Evolutionary conservation across 345 rosid species (phyloP).

Genomic region (Citrus sp.): DNA sequence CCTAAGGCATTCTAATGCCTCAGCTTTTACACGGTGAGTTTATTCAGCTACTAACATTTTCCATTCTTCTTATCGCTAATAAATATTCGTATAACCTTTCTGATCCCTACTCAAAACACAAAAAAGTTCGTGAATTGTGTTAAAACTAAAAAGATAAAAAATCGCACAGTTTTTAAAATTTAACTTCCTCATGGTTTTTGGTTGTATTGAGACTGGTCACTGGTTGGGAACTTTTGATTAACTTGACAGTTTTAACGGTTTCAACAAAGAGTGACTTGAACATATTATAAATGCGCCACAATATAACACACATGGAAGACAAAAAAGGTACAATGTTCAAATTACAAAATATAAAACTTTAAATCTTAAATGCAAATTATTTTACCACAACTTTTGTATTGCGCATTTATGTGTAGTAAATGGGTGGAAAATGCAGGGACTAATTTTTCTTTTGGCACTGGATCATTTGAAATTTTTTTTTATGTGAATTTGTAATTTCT

Average conservation of each 20-base stretch:
- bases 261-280: background rate
- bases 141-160: background rate
- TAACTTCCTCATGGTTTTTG: background rate
- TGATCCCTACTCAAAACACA: background rate
- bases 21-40: constrained; percentile 79
- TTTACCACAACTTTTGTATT: background rate
- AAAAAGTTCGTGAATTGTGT: background rate
- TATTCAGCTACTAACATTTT: background rate
- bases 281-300: background rate
- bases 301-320: background rate
- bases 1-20: constrained; percentile 74
- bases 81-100: background rate
- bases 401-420: background rate
- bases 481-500: constrained; percentile 6
- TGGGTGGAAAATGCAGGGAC: no score
- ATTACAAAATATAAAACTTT: background rate
- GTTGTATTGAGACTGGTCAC: background rate
- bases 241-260: background rate
- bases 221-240: background rate
- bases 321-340: background rate
- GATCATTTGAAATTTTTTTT: background rate
- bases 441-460: background rate
- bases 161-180: no score
- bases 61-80: background rate
- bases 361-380: background rate